Evolutionary conservation across 148 eudicot genomes (phyloP).

Genomic region (Rhododendron williamsianum): DNA sequence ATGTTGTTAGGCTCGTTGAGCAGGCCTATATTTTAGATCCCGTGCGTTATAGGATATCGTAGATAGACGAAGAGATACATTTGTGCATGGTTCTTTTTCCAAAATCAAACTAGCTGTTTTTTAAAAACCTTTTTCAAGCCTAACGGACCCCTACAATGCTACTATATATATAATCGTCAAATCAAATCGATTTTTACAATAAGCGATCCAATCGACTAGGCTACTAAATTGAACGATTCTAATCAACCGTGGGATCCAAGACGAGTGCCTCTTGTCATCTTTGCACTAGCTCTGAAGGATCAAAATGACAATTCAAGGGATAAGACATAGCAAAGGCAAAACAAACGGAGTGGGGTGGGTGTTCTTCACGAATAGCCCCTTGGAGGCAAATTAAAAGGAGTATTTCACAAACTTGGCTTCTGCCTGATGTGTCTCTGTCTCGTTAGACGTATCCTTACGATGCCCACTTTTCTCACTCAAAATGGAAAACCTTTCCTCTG

Average conservation of each 20-base stretch:
- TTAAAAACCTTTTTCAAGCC: neutral
- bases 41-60: neutral
- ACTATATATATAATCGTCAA: neutral
- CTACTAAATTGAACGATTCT: neutral
- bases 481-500: neutral
- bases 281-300: neutral
- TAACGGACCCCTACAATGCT: neutral
- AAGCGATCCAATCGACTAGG: neutral
- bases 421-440: slow-evolving; percentile 6
- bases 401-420: slow-evolving; percentile 8
- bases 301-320: neutral
- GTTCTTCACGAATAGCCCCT: neutral
- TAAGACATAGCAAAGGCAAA: neutral
- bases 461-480: neutral
- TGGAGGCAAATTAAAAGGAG: neutral
- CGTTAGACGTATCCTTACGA: neutral
- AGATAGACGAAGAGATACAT: too few relatives aligned
- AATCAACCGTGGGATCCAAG: neutral
- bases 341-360: neutral
- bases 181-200: neutral
- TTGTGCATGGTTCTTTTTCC: too few relatives aligned
- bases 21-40: neutral
- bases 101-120: too few relatives aligned
- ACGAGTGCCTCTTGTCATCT: neutral
- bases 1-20: neutral